These are phyloP conservation scores for Leccinum boreale DNA, from an alignment of 768 basidiomycete genomes.

Conservation along the genomic window DNA sequence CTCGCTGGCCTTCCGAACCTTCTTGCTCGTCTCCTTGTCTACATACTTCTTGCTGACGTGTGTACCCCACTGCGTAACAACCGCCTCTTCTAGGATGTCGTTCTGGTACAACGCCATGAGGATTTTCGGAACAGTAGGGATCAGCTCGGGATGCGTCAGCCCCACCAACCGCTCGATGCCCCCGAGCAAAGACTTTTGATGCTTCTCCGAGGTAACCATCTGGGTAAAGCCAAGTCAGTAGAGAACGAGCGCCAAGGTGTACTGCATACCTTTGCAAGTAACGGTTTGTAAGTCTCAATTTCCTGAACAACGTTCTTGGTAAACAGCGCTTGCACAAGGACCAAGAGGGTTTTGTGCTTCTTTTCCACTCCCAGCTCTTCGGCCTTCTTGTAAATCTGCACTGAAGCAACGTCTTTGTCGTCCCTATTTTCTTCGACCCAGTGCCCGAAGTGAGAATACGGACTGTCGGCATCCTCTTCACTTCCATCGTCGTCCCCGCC, in stretches of 20 bases:
- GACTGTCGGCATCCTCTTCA: slow-evolving; percentile 83
- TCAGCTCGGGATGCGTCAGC: slow-evolving; percentile 65
- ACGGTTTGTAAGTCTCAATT: slow-evolving; percentile 57
- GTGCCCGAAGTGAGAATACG: slow-evolving; percentile 75
- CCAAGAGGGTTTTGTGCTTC: slow-evolving; percentile 87
- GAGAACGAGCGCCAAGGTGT: neutral
- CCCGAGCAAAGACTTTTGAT: slow-evolving; percentile 91
- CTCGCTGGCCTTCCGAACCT: slow-evolving; percentile 91
- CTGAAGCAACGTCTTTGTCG: slow-evolving; percentile 33
- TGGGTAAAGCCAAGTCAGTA: slow-evolving; percentile 29
- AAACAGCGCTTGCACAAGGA: slow-evolving; percentile 83
- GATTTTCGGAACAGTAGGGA: slow-evolving; percentile 78
- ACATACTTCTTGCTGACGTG: slow-evolving; percentile 97
- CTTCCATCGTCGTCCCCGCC: slow-evolving; percentile 81
- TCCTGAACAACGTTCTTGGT: slow-evolving; percentile 65
- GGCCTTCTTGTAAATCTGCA: slow-evolving; percentile 82
- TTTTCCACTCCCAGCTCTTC: slow-evolving; percentile 90
- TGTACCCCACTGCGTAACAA: slow-evolving; percentile 89
- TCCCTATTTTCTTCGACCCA: slow-evolving; percentile 79
- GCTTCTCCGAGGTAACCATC: slow-evolving; percentile 91
- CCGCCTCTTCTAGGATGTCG: slow-evolving; percentile 90
- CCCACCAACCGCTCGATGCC: slow-evolving; percentile 89
- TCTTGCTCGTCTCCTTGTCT: slow-evolving; percentile 93
- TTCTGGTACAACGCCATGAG: slow-evolving; percentile 92
- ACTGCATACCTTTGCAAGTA: slow-evolving; percentile 65